A percentile compares a stretch with the other conserved stretches of the same genome.
These are phyloP conservation scores for Dovyalis caffra DNA, from an alignment of 345 rosid genomes.

Conservation along the genomic window DNA sequence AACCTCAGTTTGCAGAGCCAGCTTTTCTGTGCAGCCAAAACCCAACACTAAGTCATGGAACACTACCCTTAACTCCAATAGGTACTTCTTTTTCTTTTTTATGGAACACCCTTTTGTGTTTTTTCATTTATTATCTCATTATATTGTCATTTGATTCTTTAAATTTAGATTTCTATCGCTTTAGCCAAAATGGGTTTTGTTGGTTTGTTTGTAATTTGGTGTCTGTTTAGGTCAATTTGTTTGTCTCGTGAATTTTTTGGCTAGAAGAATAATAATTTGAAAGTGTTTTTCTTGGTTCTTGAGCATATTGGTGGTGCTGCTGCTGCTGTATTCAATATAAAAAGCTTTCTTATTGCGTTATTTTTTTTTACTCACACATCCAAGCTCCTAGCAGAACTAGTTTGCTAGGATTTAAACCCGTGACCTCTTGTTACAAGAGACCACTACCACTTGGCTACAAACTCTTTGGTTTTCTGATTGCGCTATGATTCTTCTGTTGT, in stretches of 20 bases:
- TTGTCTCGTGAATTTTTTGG: not conserved
- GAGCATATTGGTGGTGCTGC: not conserved
- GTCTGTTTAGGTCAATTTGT: not conserved
- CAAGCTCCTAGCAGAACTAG: too few species aligned
- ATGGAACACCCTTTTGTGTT: conserved; percentile 10
- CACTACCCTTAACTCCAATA: conserved; percentile 34
- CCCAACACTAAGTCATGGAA: conserved; percentile 41
- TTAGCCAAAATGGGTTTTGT: not conserved
- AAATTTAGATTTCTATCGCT: not conserved
- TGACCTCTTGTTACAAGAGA: too few species aligned
- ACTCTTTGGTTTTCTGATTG: too few species aligned
- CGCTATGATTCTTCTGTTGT: not conserved
- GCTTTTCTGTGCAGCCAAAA: conserved; percentile 41
- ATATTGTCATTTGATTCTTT: not conserved
- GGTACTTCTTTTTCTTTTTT: conserved; percentile 29
- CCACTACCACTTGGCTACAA: too few species aligned
- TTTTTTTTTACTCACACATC: too few species aligned
- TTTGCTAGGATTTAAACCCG: too few species aligned
- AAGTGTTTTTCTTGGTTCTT: not conserved
- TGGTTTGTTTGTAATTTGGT: not conserved
- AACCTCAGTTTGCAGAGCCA: conserved; percentile 40
- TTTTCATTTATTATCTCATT: not conserved
- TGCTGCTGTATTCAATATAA: not conserved
- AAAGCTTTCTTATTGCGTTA: too few species aligned
- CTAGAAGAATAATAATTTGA: not conserved